phyloP scores from a whole-genome alignment of 306 rosid species.

The Castanea mollissima region DNA sequence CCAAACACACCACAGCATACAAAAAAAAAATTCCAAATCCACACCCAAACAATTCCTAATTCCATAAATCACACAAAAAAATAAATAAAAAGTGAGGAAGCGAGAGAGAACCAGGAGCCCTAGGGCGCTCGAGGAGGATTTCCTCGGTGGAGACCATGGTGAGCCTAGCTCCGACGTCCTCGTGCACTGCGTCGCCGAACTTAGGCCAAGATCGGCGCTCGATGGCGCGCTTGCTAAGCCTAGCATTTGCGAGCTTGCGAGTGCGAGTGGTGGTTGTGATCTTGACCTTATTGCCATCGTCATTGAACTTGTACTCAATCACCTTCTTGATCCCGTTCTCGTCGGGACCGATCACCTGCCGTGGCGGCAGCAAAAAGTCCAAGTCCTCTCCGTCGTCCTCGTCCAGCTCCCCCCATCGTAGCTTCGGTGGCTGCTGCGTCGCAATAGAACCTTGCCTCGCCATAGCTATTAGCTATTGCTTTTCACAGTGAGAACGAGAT shows the following conservation, averaged over 20 bases:
- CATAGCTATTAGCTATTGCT: constrained; percentile 11
- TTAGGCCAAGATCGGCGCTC: constrained; percentile 79
- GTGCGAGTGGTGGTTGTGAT: constrained; percentile 70
- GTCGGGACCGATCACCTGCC: constrained; percentile 80
- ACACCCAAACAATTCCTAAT: too few relatives aligned
- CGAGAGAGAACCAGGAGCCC: constrained; percentile 59
- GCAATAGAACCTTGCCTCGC: constrained; percentile 2
- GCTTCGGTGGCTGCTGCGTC: constrained; percentile 25
- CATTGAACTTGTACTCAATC: constrained; percentile 75
- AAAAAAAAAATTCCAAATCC: too few relatives aligned
- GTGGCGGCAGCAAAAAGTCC: constrained; percentile 74
- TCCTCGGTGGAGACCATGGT: constrained; percentile 96
- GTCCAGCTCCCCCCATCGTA: constrained; percentile 63
- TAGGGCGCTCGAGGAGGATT: constrained; percentile 84
- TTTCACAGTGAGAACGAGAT: background rate
- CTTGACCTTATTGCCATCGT: constrained; percentile 76
- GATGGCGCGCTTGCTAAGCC: constrained; percentile 56
- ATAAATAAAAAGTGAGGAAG: background rate
- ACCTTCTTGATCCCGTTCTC: constrained; percentile 76
- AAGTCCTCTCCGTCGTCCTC: constrained; percentile 92
- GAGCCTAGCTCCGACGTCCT: constrained; percentile 78
- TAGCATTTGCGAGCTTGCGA: constrained; percentile 61
- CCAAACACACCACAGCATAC: background rate
- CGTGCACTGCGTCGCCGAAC: constrained; percentile 85
- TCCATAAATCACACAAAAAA: too few relatives aligned